Evolutionary conservation across 768 basidiomycete species (phyloP), one percentile per base, ranked within the genome.

Genomic region (Trametes cubensis): DNA sequence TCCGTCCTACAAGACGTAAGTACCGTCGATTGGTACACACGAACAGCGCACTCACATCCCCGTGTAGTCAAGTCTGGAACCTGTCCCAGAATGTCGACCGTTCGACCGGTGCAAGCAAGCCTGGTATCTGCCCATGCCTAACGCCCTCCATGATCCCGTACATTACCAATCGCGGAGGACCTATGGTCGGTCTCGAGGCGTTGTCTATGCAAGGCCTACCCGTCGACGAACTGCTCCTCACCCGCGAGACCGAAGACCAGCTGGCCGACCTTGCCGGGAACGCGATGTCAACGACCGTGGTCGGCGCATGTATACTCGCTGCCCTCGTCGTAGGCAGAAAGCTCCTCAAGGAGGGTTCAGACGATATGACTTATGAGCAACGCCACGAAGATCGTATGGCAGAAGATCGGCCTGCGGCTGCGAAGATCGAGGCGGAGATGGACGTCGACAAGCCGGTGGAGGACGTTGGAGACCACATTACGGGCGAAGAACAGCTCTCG

Each of bases 61-160:
- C 14, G 60, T 64, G 25, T 65, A 94, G 92, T 2, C 82, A 87
- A 74, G 91, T 98, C 1, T 97, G 95, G 95, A 98, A 98, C 74
- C 81, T 98, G 6, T 95, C 93, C 2, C 95, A 98, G 75, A 98
- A 98, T 68, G 95, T 97, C 23, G 95, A 98, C 74, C 85, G 95
- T 15, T 89, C 89, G 26, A 94, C 89, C 47, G 90, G 91, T 7
- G 88, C 90, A 0, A 84, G 81, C 66, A 88, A 87, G 73, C 77
- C 87, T 13, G 95, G 95, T 21, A 91, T 97, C 58, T 92, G 90
- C 66, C 92, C 92, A 0, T 98, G 95, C 75, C 84, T 98, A 18
- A 98, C 95, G 0, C 95, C 95, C 0, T 88, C 92, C 28, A 97
- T 96, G 94, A 97, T 97, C 64, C 92, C 95, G 0, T 98, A 94